Conservation (phyloP, 2,329 filamentous ascomycete genomes). For the Fusarium clavum region DNA sequence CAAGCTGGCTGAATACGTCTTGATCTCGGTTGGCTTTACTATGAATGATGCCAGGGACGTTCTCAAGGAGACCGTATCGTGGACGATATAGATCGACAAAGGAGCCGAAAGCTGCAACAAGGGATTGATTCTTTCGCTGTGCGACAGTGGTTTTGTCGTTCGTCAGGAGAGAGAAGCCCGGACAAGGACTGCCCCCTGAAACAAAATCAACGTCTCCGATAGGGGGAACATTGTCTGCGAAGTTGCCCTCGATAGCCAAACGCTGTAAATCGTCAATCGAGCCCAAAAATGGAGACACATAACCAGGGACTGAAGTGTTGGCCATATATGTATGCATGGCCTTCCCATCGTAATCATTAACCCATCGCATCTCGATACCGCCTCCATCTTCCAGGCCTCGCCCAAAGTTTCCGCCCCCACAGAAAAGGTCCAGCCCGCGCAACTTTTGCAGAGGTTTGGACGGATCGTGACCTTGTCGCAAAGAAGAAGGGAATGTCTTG, state of each 20-base stretch:
- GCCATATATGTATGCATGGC: constrained; percentile 81
- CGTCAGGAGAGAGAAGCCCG: constrained; percentile 78
- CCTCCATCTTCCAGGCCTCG: constrained; percentile 79
- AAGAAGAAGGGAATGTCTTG: constrained; percentile 45
- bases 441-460: constrained; percentile 54
- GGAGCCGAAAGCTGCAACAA: constrained; percentile 80
- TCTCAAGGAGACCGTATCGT: constrained; percentile 81
- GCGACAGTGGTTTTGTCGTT: constrained; percentile 62
- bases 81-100: constrained; percentile 81
- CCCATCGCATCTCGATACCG: constrained; percentile 72
- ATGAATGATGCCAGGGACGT: constrained; percentile 75
- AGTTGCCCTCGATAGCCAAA: constrained; percentile 64
- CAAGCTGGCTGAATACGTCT: constrained; percentile 78
- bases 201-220: constrained; percentile 76
- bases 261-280: constrained; percentile 77
- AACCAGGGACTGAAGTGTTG: constrained; percentile 61
- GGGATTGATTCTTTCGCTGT: constrained; percentile 77
- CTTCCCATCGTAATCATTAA: constrained; percentile 72
- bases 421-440: constrained; percentile 77
- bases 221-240: constrained; percentile 61
- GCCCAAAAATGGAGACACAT: constrained; percentile 70
- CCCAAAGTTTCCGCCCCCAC: constrained; percentile 82
- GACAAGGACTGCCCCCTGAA: constrained; percentile 80
- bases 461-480: constrained; percentile 69
- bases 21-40: constrained; percentile 59